Evolutionary conservation across 805 yeast genomes (phyloP), one percentile per base, ranked within the genome.

Genomic region (Candida ovalis): DNA sequence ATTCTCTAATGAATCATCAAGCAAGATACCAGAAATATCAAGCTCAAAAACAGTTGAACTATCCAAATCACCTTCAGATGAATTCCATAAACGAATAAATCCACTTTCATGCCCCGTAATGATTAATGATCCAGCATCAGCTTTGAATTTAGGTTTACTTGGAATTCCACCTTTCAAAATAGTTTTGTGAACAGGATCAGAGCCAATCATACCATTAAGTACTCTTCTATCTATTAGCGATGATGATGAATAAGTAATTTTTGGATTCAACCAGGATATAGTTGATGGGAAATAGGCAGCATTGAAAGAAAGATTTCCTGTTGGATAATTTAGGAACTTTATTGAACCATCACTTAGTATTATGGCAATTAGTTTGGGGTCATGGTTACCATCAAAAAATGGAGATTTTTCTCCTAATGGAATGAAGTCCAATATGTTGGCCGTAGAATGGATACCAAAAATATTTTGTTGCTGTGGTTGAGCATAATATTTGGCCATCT

Each of bases 31-130:
- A 1, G 81, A 67, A 10, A 84, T 70, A 56, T 80, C 77, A 33
- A 84, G 74, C 53, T 83, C 87, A 54, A 86, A 69, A 3, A 81
- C 82, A 6, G 78, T 70, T 8, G 77, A 68, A 36, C 81, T 82
- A 48, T 76, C 81, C 6, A 82, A 58, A 52, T 88, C 96, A 19
- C 86, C 86, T 48, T 82, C 80, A 0, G 95, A 81, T 0, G 89
- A 84, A 67, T 92, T 96, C 82, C 90, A 84, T 9, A 92, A 72
- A 46, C 97, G 75, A 0, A 94, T 80, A 32, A 84, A 77, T 0
- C 97, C 98, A 62, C 85, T 85, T 32, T 82, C 78, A 61, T 94
- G 96, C 0, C 97, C 98, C 0, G 96, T 83, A 1, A 89, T 82
- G 38, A 91, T 70, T 12, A 78, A 78, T 3, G 84, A 78, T 37